Evolutionary conservation across 768 basidiomycete species (phyloP).

Genomic region (Macrolepiota fuliginosa): DNA sequence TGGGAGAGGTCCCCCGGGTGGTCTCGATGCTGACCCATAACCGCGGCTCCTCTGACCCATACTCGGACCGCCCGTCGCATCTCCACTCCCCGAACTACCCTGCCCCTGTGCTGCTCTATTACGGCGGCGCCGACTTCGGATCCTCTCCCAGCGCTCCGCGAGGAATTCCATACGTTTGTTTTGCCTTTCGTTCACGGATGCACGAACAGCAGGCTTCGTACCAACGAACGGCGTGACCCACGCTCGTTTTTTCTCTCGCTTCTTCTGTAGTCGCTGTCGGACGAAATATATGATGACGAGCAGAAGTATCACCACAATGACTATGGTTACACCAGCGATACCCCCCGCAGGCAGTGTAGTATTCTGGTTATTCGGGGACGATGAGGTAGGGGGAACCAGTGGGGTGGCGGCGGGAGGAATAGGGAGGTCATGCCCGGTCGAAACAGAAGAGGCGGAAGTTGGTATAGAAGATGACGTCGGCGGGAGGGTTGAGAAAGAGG

Average conservation of each 20-base stretch:
- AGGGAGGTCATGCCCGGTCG: too few species aligned
- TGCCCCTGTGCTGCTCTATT: background rate
- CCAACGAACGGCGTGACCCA: constrained; percentile 25
- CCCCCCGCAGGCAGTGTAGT: constrained; percentile 40
- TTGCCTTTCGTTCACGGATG: constrained; percentile 11
- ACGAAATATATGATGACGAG: constrained; percentile 42
- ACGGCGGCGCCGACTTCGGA: background rate
- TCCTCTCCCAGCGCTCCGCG: constrained; percentile 6
- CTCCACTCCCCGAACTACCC: background rate
- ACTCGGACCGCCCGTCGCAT: background rate
- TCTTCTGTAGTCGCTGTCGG: constrained; percentile 44
- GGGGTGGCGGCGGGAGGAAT: background rate
- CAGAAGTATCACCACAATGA: constrained; percentile 35
- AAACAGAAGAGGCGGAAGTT: background rate
- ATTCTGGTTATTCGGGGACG: background rate
- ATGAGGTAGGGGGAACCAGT: background rate
- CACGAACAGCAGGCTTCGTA: constrained; percentile 28
- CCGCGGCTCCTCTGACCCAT: background rate
- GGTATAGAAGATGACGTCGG: background rate
- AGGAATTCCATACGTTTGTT: constrained; percentile 7
- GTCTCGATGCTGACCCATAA: background rate
- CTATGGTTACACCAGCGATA: constrained; percentile 51
- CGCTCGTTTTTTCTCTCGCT: constrained; percentile 31
- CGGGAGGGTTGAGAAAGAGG: background rate
- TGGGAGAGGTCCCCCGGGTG: background rate